Evolutionary conservation across 2,329 filamentous ascomycete species (phyloP), one percentile per base, ranked within the genome.

Genomic region (Venturia nashicola): DNA sequence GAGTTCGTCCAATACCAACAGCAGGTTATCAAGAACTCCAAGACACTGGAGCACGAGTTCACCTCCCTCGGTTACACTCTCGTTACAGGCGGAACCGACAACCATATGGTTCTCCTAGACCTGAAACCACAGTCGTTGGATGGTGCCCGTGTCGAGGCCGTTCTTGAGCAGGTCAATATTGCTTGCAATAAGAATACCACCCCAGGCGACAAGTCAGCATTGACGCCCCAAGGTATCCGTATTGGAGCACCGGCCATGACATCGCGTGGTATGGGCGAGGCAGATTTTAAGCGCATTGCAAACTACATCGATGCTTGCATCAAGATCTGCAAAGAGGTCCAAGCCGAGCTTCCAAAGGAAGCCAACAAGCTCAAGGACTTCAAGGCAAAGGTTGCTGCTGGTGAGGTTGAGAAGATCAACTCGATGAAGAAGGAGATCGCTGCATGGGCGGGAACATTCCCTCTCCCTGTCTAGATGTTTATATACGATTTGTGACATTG

Each of bases 301-400:
- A 76, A 80, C 69, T 97, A 96, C 83, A 96, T 97, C 71, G 90
- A 96, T 76, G 83, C 87, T 73, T 84, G 86, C 76, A 89, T 97
- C 83, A 90, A 90, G 81, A 83, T 97, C 73, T 90, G 88, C 83
- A 91, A 91, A 84, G 86, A 92, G 73, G 82, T 96, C 71, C 94
- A 97, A 82, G 82, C 75, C 65, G 80, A 83, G 68, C 85, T 97
- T 32, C 93, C 94, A 76, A 97, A 97, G 86, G 89, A 94, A 78
- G 91, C 90, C 73, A 99, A 97, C 86, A 97, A 95, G 86, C 90
- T 96, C 77, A 97, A 97, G 87, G 94, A 99, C 83, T 97, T 99
- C 88, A 95, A 93, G 84, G 86, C 86, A 75, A 93, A 91, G 84
- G 90, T 96, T 67, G 85, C 89, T 65, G 80, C 82, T 69, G 92